Percentiles rank a stretch among this genome's conserved stretches.
phyloP scores from a whole-genome alignment of 179 eudicot species.

The Silene noctiflora region DNA sequence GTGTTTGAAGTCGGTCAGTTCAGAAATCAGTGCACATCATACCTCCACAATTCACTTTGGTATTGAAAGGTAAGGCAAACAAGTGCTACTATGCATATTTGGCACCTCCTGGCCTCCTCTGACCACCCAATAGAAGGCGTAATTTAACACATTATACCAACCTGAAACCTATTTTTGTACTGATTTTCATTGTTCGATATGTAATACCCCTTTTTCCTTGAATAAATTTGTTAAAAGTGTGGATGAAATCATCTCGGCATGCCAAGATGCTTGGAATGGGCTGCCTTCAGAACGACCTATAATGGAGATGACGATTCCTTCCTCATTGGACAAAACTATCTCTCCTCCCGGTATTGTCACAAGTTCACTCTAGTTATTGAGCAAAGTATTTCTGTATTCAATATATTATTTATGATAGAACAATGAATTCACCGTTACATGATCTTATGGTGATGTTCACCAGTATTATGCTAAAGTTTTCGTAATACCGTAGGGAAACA shows the following conservation, averaged over 20 bases:
- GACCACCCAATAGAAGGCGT: too few species aligned
- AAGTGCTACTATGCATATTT: not conserved
- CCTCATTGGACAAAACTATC: constrained; percentile 72
- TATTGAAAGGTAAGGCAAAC: constrained; percentile 60
- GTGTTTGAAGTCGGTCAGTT: constrained; percentile 51
- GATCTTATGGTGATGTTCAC: not conserved
- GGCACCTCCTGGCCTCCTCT: not conserved
- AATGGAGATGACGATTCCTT: constrained; percentile 94
- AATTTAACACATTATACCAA: too few species aligned
- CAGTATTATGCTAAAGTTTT: not conserved
- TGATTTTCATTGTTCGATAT: not conserved
- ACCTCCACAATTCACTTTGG: constrained; percentile 75
- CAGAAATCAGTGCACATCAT: constrained; percentile 73
- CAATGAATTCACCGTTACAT: too few species aligned
- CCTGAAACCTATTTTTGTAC: not conserved
- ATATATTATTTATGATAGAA: too few species aligned
- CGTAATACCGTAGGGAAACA: constrained; percentile 57
- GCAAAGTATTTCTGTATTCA: not conserved
- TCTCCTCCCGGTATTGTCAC: constrained; percentile 66
- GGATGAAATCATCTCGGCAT: constrained; percentile 75
- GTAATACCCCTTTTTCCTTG: too few species aligned
- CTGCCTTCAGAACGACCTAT: constrained; percentile 78
- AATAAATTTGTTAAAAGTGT: constrained; percentile 43
- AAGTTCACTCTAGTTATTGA: too few species aligned
- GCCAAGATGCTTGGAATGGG: constrained; percentile 70